Evolutionary conservation across 495 filamentous ascomycete species (phyloP).

Genomic region (Penicillium macrosclerotiorum): DNA sequence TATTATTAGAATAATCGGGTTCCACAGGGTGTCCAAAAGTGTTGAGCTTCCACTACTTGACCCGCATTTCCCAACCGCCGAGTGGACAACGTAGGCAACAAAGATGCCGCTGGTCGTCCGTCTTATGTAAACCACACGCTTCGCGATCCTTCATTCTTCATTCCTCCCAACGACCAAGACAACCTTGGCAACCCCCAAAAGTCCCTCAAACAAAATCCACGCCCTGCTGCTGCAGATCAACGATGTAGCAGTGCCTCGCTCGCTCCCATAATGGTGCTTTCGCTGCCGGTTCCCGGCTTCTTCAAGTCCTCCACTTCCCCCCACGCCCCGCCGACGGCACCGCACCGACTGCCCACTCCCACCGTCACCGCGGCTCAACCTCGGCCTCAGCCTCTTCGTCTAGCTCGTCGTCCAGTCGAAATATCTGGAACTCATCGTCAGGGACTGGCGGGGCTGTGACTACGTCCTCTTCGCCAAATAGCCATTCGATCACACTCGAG

Average conservation of each 20-base stretch:
- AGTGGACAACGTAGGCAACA: conserved; percentile 2
- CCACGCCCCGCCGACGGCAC: conserved; percentile 28
- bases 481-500: conserved; percentile 39
- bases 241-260: conserved; percentile 33
- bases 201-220: background rate
- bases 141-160: conserved; percentile 11
- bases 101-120: background rate
- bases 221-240: conserved; percentile 2
- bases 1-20: conserved; percentile 1
- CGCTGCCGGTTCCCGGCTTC: conserved; percentile 41
- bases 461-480: conserved; percentile 16
- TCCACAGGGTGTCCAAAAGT: too few relatives aligned
- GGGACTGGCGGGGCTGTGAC: too few relatives aligned
- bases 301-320: conserved; percentile 32
- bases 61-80: background rate
- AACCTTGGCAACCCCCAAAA: background rate
- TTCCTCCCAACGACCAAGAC: background rate
- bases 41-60: background rate
- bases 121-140: conserved; percentile 13
- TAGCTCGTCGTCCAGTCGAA: conserved; percentile 22
- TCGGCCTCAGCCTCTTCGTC: conserved; percentile 15
- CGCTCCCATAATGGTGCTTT: conserved; percentile 41
- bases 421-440: conserved; percentile 15
- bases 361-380: conserved; percentile 15
- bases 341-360: conserved; percentile 15